Base-by-base conservation (phyloP, 768 basidiomycete genomes). In the Leucocoprinus birnbaumii region DNA sequence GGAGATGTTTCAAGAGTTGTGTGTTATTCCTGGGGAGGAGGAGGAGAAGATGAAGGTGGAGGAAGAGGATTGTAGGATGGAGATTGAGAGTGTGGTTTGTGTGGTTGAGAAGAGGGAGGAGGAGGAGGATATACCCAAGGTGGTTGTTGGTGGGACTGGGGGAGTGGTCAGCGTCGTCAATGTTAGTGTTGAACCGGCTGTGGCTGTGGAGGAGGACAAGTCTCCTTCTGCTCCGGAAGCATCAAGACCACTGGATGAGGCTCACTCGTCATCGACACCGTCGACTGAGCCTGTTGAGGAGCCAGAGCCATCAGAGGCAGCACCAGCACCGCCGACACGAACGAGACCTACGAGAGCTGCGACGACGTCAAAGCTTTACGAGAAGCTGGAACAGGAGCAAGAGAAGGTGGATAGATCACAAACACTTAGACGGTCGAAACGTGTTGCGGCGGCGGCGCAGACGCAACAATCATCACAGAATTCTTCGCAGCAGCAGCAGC, bases 1-100 rank as follows among this genome's bases (percentile, higher is more conserved):
- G 62, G 82, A 86, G 66, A 83, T 90, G 47, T 89, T 90, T 68
- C 80, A 74, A 40, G 76, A 79, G 45, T 68, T 89, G 22, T 89
- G 86, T 57, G 71, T 78, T 27, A 76, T 79, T 57, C 79, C 81
- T 18, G 54, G 78, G 72, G 31, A 58, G 21, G 62, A 48, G 16
- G 62, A 58, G 16, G 63, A 55, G 49, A 58, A 22, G 48, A 52
- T 38, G 40, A 48, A 57, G 18, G 49, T 52, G 21, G 59, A 63
- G 25, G 61, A 46, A n/a, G 43, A 18, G 41, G 56, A 59, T 19
- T 27, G 31, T 5, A 31, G 31, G 11, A 31, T 31, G 31, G 31
- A 31, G 5, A 11, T 31, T 31, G 31, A 31, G 31, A 42, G n/a
- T n/a, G n/a, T 51, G 44, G 19, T 19, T 35, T 22, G 43, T 10